These are phyloP conservation scores for Mrakia frigida DNA, from an alignment of 768 basidiomycete genomes.

Conservation along the genomic window DNA sequence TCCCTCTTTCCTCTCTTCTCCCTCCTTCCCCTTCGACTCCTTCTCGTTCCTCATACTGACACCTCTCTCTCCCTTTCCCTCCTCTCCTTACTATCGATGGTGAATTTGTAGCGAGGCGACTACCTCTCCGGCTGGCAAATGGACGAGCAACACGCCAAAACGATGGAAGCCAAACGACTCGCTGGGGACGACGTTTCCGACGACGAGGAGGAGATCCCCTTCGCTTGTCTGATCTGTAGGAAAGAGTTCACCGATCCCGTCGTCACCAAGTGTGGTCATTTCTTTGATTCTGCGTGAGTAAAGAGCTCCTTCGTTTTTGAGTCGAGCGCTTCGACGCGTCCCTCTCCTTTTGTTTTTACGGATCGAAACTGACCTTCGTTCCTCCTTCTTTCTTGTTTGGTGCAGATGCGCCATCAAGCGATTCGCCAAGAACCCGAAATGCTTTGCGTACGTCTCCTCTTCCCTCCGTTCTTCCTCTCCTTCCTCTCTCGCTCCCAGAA, in stretches of 20 bases:
- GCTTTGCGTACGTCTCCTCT: constrained; percentile 56
- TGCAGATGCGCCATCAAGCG: constrained; percentile 81
- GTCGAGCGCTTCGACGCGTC: neutral
- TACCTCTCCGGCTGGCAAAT: constrained; percentile 98
- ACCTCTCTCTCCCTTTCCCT: neutral
- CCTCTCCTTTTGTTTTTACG: no score
- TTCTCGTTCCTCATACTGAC: neutral
- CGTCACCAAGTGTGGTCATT: constrained; percentile 93
- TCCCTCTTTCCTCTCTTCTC: neutral
- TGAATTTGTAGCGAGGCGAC: constrained; percentile 35
- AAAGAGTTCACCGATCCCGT: constrained; percentile 92
- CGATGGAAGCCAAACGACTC: constrained; percentile 45
- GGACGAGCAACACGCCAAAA: constrained; percentile 56
- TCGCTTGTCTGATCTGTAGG: constrained; percentile 96
- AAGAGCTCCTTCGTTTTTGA: neutral
- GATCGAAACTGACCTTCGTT: neutral
- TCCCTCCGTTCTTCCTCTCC: neutral
- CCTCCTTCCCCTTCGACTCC: neutral
- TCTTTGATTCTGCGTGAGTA: constrained; percentile 72
- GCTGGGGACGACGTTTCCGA: constrained; percentile 49
- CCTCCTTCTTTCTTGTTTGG: neutral
- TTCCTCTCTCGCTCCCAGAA: neutral
- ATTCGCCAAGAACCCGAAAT: constrained; percentile 89
- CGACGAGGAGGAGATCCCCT: constrained; percentile 84
- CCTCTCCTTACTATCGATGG: neutral